Evolutionary conservation across 2,329 filamentous ascomycete species (phyloP), one percentile per base, ranked within the genome.

Genomic region (Penicillium sp.): DNA sequence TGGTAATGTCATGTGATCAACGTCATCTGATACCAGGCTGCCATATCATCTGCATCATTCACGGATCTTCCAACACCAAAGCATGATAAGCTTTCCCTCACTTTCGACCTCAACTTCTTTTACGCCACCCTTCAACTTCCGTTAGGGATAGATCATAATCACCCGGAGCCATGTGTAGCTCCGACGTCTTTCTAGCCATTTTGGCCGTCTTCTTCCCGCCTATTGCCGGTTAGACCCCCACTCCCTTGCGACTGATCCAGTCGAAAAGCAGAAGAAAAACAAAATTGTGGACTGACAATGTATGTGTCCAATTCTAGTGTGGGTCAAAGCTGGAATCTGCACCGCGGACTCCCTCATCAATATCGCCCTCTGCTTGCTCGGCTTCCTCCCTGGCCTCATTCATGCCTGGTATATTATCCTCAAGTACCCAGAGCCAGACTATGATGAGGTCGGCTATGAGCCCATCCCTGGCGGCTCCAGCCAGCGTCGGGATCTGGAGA

Each of bases 321-420:
- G 95, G 95, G 91, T 99, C 60, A 99, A 98, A 80, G 82, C 89
- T 69, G 95, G 95, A 63, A 83, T 99, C 78, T 99, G 95, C 82
- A 90, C 88, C 61, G 92, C 88, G 56, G 95, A 98, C 79, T 93
- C 90, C 9, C 71, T 98, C 69, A 96, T 99, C 81, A 99, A 99
- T 81, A 88, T 98, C 75, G 88, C 93, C 47, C 91, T 98, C 69
- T 95, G 90, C 76, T 73, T 86, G 53, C 85, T 93, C 23, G 90
- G 88, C 68, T 92, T 83, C 71, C 77, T 98, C 59, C 93, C 93
- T 21, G 93, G 93, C 60, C 88, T 98, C 50, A 80, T 99, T 2
- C 95, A 99, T 80, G 86, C 93, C 62, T 98, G 95, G 93, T 99
- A 98, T 83, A 96, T 98, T 77, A 97, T 99, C 77, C 85, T 91